phyloP scores from a whole-genome alignment of 108 stramenopile species.

The Nannochloropsis salina region DNA sequence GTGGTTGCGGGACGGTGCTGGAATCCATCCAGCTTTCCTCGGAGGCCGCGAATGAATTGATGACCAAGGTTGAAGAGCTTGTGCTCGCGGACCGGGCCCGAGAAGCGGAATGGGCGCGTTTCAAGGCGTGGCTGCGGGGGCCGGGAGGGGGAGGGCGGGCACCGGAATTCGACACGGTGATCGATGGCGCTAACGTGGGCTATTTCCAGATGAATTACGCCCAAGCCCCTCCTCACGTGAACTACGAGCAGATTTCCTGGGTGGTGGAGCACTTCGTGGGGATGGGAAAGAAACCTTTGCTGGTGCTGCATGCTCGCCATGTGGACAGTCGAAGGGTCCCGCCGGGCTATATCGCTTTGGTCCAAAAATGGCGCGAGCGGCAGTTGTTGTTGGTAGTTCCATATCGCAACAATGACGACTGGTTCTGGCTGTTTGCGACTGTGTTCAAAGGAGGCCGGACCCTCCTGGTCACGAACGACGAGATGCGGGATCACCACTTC shows the following conservation, averaged over 20 bases:
- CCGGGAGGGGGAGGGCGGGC: background rate
- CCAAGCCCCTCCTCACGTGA: slow-evolving; percentile 71
- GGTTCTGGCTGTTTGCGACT: slow-evolving; percentile 93
- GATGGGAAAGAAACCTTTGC: slow-evolving; percentile 24
- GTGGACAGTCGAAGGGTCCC: background rate
- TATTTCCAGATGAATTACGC: slow-evolving; percentile 81
- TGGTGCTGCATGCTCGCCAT: slow-evolving; percentile 31
- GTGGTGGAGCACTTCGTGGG: slow-evolving; percentile 35
- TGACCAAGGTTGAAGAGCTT: slow-evolving; percentile 23
- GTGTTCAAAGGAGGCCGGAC: slow-evolving; percentile 44
- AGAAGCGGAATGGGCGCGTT: slow-evolving; percentile 30
- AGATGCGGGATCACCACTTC: slow-evolving; percentile 98
- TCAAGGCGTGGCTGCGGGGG: slow-evolving; percentile 27
- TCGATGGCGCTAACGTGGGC: slow-evolving; percentile 97
- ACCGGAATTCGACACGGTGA: slow-evolving; percentile 53
- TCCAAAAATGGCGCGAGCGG: slow-evolving; percentile 20
- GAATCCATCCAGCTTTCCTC: slow-evolving; percentile 34
- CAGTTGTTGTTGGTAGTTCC: slow-evolving; percentile 19
- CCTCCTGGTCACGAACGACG: slow-evolving; percentile 87
- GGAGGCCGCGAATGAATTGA: slow-evolving; percentile 3
- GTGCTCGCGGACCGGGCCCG: background rate
- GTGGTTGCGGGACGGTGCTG: slow-evolving; percentile 32
- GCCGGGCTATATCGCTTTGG: background rate
- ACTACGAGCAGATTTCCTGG: slow-evolving; percentile 81
- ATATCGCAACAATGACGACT: slow-evolving; percentile 85